Base-by-base conservation (phyloP, 2,329 filamentous ascomycete genomes). In the Pseudocercospora fijiensis region DNA sequence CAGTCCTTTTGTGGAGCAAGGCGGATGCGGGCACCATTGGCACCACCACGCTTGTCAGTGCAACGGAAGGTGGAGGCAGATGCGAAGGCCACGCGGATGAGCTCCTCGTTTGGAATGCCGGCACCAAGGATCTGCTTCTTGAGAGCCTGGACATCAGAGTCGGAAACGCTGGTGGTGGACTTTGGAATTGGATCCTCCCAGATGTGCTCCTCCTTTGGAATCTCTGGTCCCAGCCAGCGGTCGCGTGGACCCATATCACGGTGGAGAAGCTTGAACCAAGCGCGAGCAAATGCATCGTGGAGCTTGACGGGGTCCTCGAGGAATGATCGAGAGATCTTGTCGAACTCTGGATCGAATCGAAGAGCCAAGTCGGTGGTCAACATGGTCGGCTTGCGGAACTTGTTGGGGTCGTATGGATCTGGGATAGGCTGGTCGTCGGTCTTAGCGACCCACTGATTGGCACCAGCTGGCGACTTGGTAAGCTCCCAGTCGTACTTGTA, bases 191-290 rank as follows among this genome's bases (percentile, higher is more conserved):
- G 88, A 73, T 93, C 90, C 73, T 92, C 88, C 90, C 90, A 93
- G 71, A 86, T 73, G n/a, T 89, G 81, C 11, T 82, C 80, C 81
- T 92, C 88, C 59, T 82, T 80, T 55, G 90, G 89, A 18, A 91
- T 81, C 77, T 93, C 90, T 1, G 90, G 90, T 28, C 90, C 90
- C 53, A 92, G 73, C 82, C 90, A 92, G 74, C 88, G 88, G 24
- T 83, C 75, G 60, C 85, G 81, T 49, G 90, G 90, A 16, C 90
- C 90, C 79, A 93, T 85, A 76, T 92, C 90, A 79, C 90, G 89
- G 80, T 93, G 90, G 33, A 90, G 82, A 47, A 93, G 84, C 85
- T 93, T 92, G 85, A 91, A 93, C 90, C 90, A 93, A 13, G 90
- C 90, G 57, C 86, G 85, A 22, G 84, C 82, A 73, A 92, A 93